Evolutionary conservation across 805 yeast genomes (phyloP).

Genomic region (Wickerhamiella galacta): DNA sequence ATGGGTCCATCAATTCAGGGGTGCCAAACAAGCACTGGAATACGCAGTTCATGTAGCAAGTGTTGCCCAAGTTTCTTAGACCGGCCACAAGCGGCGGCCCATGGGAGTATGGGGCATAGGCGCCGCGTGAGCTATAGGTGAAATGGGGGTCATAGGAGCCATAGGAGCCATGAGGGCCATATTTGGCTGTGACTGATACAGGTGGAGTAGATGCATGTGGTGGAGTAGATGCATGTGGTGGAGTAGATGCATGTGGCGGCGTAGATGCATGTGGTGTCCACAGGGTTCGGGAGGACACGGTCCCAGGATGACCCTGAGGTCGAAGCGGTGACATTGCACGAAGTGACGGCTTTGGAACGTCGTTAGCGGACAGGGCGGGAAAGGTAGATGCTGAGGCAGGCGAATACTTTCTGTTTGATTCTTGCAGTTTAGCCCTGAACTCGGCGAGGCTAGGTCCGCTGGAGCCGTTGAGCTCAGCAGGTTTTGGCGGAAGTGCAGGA

Average conservation of each 20-base stretch:
- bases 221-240: not conserved
- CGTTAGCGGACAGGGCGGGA: no score
- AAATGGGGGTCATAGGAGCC: not conserved
- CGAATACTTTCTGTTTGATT: no score
- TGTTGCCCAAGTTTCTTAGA: conserved; percentile 65
- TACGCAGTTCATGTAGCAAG: conserved; percentile 84
- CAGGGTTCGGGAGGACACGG: no score
- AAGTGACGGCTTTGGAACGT: no score
- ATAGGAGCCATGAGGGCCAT: not conserved
- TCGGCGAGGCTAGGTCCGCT: no score
- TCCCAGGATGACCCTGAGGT: no score
- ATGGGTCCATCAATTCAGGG: conserved; percentile 43
- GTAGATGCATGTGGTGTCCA: not conserved
- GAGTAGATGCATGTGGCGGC: not conserved
- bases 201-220: not conserved
- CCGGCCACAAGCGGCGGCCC: conserved; percentile 32
- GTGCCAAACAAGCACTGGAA: conserved; percentile 76
- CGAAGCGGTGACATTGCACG: no score
- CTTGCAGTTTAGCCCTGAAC: no score
- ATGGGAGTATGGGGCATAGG: conserved; percentile 2
- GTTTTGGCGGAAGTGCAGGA: no score
- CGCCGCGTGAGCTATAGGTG: not conserved
- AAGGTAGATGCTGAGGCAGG: no score
- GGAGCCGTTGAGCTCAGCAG: no score
- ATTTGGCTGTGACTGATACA: not conserved